These are phyloP conservation scores for Pisolithus thermaeus DNA, from an alignment of 1,284 basidiomycete species.

Conservation along the genomic window DNA sequence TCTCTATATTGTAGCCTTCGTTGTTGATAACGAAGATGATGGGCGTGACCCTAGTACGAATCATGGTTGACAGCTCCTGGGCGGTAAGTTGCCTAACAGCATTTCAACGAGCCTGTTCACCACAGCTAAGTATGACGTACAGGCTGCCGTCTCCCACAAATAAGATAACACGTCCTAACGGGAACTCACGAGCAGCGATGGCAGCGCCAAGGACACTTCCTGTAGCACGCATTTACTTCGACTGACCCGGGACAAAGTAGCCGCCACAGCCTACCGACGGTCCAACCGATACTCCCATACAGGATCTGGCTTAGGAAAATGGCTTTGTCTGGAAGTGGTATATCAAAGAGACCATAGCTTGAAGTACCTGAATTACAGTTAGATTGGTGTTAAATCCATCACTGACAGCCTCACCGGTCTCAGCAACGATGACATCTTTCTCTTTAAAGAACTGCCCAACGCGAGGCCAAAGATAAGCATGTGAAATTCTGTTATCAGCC, in stretches of 20 bases:
- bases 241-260: neutral
- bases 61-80: slow-evolving; percentile 78
- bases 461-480: slow-evolving; percentile 84
- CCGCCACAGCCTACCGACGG: slow-evolving; percentile 50
- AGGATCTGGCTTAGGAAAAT: slow-evolving; percentile 73
- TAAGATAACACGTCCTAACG: slow-evolving; percentile 65
- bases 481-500: slow-evolving; percentile 53
- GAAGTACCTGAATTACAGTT: slow-evolving; percentile 37
- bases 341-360: slow-evolving; percentile 73
- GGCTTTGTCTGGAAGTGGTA: slow-evolving; percentile 65
- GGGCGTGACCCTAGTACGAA: slow-evolving; percentile 60
- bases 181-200: slow-evolving; percentile 68
- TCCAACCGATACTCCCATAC: slow-evolving; percentile 87
- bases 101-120: neutral
- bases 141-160: slow-evolving; percentile 86
- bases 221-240: slow-evolving; percentile 20
- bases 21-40: slow-evolving; percentile 89
- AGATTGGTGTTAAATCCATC: slow-evolving; percentile 6
- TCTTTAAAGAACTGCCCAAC: slow-evolving; percentile 73
- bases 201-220: slow-evolving; percentile 67
- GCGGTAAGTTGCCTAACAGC: slow-evolving; percentile 58
- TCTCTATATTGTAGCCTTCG: slow-evolving; percentile 86
- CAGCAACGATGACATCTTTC: slow-evolving; percentile 77
- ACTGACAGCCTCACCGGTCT: slow-evolving; percentile 54
- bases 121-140: slow-evolving; percentile 31